Base-by-base conservation (phyloP, 2,329 filamentous ascomycete species). In the Zymoseptoria brevis region DNA sequence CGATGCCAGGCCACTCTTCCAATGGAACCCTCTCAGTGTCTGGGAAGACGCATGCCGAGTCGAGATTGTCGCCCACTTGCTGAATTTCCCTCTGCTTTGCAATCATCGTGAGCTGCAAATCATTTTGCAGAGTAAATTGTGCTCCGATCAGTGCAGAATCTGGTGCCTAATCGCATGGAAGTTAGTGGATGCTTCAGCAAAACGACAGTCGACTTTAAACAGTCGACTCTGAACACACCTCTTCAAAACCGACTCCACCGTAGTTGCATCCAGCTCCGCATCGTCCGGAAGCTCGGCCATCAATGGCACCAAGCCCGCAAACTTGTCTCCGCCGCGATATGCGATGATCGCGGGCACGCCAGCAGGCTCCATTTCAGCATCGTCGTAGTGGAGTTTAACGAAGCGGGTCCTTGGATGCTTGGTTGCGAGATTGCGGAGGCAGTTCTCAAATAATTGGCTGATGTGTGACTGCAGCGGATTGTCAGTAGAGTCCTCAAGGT, bases 311-410 rank as follows among this genome's bases (percentile, higher is more conserved):
- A 97, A 79, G 68, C 92, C 95, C 64, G 90, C 89, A 68, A 97
- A 91, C 64, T 96, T 85, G 64, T 97, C 92, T 56, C 91, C 92
- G 68, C 87, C 89, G 60, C 86, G 86, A 78, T 99, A 99, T 9
- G 89, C 93, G 54, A 97, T 80, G 45, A 97, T 80, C 3, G 94
- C 90, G 0, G 94, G 94, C 1, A 96, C 88, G 52, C 87, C 87
- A 30, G 91, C 88, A 60, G 88, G 85, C 72, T 96, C 90, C 80
- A 97, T 96, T 73, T 97, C 92, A 45, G 96, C 95, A 60, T 96
- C 92, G 62, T 89, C 86, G 72, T 90, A 90, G 75, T 96, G 87
- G 53, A 97, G 83, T 76, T 93, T 95, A 76, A 97, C 83, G 71
- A 99, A 97, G 70, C 89, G 90, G 35, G 89, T 83, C 8, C 85